A percentile compares a stretch with the other conserved stretches of the same genome.
phyloP scores from a whole-genome alignment of 352 stramenopile genomes.

The Phytophthora aleatoria region DNA sequence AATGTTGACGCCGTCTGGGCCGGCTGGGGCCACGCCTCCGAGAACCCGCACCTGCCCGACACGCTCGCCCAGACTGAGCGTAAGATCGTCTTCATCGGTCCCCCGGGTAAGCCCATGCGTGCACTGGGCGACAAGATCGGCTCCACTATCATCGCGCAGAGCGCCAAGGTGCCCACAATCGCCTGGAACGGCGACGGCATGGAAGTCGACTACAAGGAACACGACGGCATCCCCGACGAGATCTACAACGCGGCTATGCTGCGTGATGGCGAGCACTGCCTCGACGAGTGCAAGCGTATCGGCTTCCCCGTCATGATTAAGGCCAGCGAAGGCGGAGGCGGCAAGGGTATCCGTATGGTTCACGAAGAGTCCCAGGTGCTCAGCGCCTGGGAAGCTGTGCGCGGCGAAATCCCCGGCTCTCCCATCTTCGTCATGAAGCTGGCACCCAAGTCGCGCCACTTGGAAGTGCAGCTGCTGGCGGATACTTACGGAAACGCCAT shows the following conservation, averaged over 20 bases:
- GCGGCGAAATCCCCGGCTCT: constrained; percentile 97
- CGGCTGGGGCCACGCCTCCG: constrained; percentile 98
- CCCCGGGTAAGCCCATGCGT: constrained; percentile 97
- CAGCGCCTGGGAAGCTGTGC: constrained; percentile 96
- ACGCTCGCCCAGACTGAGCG: constrained; percentile 89
- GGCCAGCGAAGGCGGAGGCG: constrained; percentile 97
- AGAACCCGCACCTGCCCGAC: constrained; percentile 98
- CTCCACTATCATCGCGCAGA: constrained; percentile 99
- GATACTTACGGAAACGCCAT: constrained; percentile 99
- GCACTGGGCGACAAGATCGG: constrained; percentile 99
- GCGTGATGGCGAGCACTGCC: constrained; percentile 90
- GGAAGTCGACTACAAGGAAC: constrained; percentile 89
- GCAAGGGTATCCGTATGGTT: constrained; percentile 99
- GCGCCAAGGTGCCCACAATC: constrained; percentile 98
- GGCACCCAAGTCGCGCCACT: constrained; percentile 95
- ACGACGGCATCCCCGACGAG: constrained; percentile 91
- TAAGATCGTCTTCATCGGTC: constrained; percentile 99
- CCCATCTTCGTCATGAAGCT: constrained; percentile 99
- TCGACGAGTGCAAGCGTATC: constrained; percentile 94
- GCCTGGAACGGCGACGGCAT: constrained; percentile 98
- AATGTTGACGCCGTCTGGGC: constrained; percentile 98
- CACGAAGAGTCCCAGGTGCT: constrained; percentile 91
- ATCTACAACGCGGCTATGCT: constrained; percentile 96
- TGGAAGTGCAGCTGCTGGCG: constrained; percentile 99
- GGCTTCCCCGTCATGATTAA: constrained; percentile 99